Base-by-base conservation (phyloP, 1,284 basidiomycete genomes). In the Cutaneotrichosporon sp. region DNA sequence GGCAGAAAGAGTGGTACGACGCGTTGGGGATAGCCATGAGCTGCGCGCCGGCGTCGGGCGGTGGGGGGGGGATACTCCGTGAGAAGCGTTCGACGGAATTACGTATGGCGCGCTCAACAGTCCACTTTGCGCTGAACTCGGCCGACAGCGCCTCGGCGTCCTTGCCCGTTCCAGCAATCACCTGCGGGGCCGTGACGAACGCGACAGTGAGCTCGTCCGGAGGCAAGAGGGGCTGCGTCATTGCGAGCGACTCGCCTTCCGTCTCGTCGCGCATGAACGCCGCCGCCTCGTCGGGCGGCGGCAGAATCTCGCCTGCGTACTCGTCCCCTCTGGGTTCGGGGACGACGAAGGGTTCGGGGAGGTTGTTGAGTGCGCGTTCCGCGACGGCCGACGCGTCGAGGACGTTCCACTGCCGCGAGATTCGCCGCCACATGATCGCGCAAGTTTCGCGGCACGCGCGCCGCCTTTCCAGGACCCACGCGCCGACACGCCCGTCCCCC, bases 11-110 rank as follows among this genome's bases (percentile, higher is more conserved):
- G 66, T 87, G 85, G 48, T 89, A 77, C 4, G 88, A 91, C 21
- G 87, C 77, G 69, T 92, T 92, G 59, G 90, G 87, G 55, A 88
- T 87, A 56, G 87, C 85, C 88, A 90, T 91, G 54, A 92, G 76
- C 47, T 15, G 23, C 9, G 37, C 8, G 15, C n/a, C 17, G 12
- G 21, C 35, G 14, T 15, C 36, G 4, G 33, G 18, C 3, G 51
- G 30, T 21, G 51, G 18, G 14, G 46, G 35, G 37, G 46, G n/a
- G 15, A 39, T 18, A 22, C 44, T 38, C 26, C 51, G 33, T 35
- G 44, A 4, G 44, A 42, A 51, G n/a, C 59, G 51, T 52, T 58
- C 53, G 26, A 52, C 42, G 17, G 47, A 85, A 52, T 88, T 83
- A 60, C 77, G 81, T 44, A 90, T 75, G 26, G 88, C 88, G n/a